Conservation (phyloP, 2,329 filamentous ascomycete genomes). For the Sordariomycetes sp. region DNA sequence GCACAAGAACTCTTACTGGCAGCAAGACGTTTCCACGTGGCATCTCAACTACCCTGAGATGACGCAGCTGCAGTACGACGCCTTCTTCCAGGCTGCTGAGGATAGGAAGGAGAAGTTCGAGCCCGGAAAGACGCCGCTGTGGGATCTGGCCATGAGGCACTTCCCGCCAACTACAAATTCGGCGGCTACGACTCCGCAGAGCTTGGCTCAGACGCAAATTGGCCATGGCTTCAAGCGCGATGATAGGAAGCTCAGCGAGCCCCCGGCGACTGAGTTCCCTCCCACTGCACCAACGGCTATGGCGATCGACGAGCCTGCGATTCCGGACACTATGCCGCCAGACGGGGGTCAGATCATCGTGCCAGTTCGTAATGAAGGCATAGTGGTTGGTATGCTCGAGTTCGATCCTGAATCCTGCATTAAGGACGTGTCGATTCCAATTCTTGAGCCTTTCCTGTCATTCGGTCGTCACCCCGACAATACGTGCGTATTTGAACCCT, state of each 20-base stretch:
- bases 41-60: constrained; percentile 56
- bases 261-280: not conserved
- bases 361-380: constrained; percentile 17
- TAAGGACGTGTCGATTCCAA: constrained; percentile 49
- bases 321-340: constrained; percentile 25
- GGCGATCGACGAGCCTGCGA: constrained; percentile 14
- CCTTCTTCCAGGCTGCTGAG: constrained; percentile 42
- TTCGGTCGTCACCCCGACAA: constrained; percentile 70
- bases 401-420: constrained; percentile 58
- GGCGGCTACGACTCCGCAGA: constrained; percentile 8
- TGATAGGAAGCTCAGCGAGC: not conserved
- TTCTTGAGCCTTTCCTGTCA: constrained; percentile 59
- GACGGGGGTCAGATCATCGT: constrained; percentile 26
- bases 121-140: constrained; percentile 40
- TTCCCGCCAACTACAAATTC: too few relatives aligned
- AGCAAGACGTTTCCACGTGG: constrained; percentile 44
- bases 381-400: constrained; percentile 54
- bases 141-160: constrained; percentile 48
- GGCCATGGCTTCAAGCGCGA: not conserved
- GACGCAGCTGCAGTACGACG: constrained; percentile 48
- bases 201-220: constrained; percentile 1
- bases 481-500: constrained; percentile 55
- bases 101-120: constrained; percentile 43
- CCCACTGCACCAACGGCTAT: too few relatives aligned
- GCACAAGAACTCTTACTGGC: constrained; percentile 50